phyloP scores from a whole-genome alignment of 352 stramenopile species.

The Phytophthora sojae region DNA sequence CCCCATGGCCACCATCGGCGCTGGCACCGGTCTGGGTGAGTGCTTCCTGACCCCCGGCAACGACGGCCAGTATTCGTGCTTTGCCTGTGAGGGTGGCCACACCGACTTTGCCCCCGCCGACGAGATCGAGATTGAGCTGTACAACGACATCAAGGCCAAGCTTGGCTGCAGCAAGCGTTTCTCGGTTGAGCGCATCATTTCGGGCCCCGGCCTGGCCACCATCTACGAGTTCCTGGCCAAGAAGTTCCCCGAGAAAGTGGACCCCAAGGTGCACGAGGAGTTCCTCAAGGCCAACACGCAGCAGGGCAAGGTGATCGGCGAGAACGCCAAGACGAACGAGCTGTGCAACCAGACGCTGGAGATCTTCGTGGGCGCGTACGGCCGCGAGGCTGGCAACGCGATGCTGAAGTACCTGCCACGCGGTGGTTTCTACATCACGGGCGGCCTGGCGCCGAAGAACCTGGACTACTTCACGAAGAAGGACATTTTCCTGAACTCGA shows the following conservation, averaged over 20 bases:
- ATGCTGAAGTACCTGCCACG: conserved; percentile 95
- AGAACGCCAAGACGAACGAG: conserved; percentile 79
- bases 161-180: conserved; percentile 86
- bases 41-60: conserved; percentile 93
- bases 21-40: conserved; percentile 95
- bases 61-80: conserved; percentile 89
- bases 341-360: too few species aligned
- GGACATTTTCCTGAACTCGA: conserved; percentile 70
- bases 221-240: conserved; percentile 95
- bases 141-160: conserved; percentile 71
- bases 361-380: conserved; percentile 83
- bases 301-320: conserved; percentile 69
- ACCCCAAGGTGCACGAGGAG: conserved; percentile 73
- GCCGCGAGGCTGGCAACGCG: conserved; percentile 80
- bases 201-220: conserved; percentile 93
- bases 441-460: conserved; percentile 96
- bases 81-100: conserved; percentile 93
- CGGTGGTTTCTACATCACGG: conserved; percentile 96
- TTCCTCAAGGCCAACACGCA: conserved; percentile 58
- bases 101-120: conserved; percentile 92
- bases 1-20: conserved; percentile 95
- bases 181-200: conserved; percentile 95
- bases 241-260: conserved; percentile 88
- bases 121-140: conserved; percentile 84
- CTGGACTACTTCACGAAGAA: conserved; percentile 89